Conservation (phyloP, 208 protist genomes). For the Trichomonas vaginalis region DNA sequence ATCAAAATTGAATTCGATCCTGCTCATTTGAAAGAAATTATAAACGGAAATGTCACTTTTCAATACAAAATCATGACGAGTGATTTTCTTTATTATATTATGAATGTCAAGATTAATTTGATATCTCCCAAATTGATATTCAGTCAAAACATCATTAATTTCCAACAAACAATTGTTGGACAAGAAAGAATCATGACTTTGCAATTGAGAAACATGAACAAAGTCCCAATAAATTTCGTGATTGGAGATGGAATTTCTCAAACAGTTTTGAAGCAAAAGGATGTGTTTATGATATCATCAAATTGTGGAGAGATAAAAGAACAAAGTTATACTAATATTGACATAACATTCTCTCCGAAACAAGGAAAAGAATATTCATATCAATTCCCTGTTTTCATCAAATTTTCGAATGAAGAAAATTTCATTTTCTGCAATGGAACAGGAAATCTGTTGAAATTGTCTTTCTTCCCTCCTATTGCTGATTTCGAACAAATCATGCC, state of each 20-base stretch:
- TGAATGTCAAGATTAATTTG: neutral
- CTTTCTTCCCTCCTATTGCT: neutral
- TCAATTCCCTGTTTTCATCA: neutral
- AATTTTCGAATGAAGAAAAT: neutral
- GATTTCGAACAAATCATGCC: neutral
- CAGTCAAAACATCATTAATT: neutral
- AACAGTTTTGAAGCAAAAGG: neutral
- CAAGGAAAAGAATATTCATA: neutral
- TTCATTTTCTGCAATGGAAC: neutral
- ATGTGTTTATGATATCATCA: neutral
- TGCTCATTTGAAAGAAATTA: neutral
- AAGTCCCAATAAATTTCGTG: neutral
- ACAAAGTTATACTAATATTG: neutral
- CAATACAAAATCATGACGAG: neutral
- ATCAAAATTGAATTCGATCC: neutral
- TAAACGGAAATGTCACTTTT: neutral
- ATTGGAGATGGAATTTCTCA: neutral
- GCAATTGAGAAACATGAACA: neutral
- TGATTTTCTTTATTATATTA: neutral
- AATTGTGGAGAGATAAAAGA: neutral
- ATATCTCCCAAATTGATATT: neutral
- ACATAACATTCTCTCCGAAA: neutral
- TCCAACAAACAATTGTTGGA: neutral
- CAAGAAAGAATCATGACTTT: neutral
- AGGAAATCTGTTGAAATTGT: neutral